Conservation (phyloP, 169 alveolate genomes). For the Plasmodium chabaudi region DNA sequence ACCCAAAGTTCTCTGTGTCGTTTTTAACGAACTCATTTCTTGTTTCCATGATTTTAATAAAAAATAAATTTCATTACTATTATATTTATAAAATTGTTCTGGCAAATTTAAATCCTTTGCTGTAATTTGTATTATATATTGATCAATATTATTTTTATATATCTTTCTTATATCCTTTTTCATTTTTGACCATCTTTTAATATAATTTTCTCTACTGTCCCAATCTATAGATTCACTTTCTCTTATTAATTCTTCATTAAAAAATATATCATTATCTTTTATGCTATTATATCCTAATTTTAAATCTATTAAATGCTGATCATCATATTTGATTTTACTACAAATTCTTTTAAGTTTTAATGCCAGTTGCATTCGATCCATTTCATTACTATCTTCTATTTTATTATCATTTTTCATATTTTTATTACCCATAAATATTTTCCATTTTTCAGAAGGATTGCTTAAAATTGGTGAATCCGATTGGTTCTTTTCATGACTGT, state of each 20-base stretch:
- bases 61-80: conserved; percentile 46
- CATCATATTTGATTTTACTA: background rate
- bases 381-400: background rate
- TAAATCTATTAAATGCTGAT: conserved; percentile 64
- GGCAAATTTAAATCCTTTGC: conserved; percentile 50
- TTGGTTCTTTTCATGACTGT: background rate
- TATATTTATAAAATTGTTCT: conserved; percentile 20
- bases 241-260: conserved; percentile 24
- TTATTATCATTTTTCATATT: background rate
- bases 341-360: conserved; percentile 40
- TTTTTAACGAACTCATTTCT: conserved; percentile 42
- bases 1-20: conserved; percentile 55
- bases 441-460: background rate
- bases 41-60: conserved; percentile 69
- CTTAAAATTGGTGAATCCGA: background rate
- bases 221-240: conserved; percentile 22
- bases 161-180: conserved; percentile 40
- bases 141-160: conserved; percentile 26
- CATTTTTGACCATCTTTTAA: conserved; percentile 64
- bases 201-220: conserved; percentile 36
- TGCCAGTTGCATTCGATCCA: conserved; percentile 4
- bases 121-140: conserved; percentile 27
- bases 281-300: conserved; percentile 57
- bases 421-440: background rate
- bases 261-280: conserved; percentile 34